phyloP scores from a whole-genome alignment of 2,329 filamentous ascomycete species.

The Trichothecium roseum region DNA sequence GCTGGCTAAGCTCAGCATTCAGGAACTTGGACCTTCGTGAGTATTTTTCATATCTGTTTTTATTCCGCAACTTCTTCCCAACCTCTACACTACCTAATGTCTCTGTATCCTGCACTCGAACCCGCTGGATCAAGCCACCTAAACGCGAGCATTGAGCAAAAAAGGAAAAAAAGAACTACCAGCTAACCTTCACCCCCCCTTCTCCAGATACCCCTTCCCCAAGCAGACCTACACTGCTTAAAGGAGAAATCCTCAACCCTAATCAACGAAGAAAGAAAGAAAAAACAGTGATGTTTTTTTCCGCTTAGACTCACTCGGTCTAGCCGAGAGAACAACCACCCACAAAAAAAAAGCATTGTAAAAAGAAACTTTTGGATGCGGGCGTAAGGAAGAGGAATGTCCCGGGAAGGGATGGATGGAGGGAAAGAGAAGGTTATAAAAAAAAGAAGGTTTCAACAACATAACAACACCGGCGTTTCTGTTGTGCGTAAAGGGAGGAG shows the following conservation, averaged over 20 bases:
- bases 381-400: neutral
- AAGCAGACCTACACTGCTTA: conserved; percentile 56
- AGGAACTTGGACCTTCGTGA: conserved; percentile 93
- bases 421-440: conserved; percentile 4
- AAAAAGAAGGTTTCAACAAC: conserved; percentile 41
- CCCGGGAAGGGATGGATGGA: conserved; percentile 1
- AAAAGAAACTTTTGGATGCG: no score
- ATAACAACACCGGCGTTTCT: conserved; percentile 23
- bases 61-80: neutral
- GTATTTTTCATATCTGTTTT: conserved; percentile 26
- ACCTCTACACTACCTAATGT: no score
- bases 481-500: conserved; percentile 21
- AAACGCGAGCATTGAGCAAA: conserved; percentile 2
- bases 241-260: no score
- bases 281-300: neutral
- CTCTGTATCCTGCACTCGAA: neutral
- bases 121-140: neutral
- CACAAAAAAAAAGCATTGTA: conserved; percentile 8
- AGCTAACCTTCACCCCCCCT: conserved; percentile 3
- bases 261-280: conserved; percentile 6
- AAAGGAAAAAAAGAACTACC: no score
- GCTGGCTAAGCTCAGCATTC: conserved; percentile 87
- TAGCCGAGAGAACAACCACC: no score
- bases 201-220: conserved; percentile 63
- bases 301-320: no score